phyloP scores from a whole-genome alignment of 257 asterid genomes.

The Solanum bulbocastanum region DNA sequence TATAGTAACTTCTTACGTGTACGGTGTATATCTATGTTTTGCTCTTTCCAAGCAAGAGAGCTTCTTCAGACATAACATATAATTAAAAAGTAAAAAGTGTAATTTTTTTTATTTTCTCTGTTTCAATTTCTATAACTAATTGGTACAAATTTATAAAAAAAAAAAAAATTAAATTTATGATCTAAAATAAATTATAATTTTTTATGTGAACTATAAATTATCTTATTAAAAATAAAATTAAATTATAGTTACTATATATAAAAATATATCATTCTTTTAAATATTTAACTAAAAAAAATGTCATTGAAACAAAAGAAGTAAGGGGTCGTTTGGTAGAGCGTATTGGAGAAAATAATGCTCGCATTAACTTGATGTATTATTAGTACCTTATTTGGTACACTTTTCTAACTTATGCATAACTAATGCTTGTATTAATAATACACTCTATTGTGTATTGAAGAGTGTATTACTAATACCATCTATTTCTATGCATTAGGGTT shows the following conservation, averaged over 20 bases:
- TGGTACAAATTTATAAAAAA: background rate
- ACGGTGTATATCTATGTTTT: background rate
- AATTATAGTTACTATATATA: background rate
- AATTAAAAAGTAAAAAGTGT: background rate
- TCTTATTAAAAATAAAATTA: rapidly evolving
- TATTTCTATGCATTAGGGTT: no score
- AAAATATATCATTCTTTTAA: background rate
- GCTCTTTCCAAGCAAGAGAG: background rate
- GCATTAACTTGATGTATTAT: no score
- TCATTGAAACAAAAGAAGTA: no score
- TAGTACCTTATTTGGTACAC: no score
- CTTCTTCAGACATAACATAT: background rate
- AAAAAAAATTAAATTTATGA: background rate
- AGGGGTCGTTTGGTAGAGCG: no score
- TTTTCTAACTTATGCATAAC: no score
- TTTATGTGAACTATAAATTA: background rate
- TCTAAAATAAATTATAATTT: background rate
- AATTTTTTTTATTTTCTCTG: background rate
- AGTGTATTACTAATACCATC: no score
- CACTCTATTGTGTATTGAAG: no score
- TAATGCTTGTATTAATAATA: no score
- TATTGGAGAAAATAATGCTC: no score
- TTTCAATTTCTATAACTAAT: no score
- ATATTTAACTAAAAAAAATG: background rate
- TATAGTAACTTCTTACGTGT: background rate